Percentiles rank a stretch among this genome's conserved stretches.
phyloP scores from a whole-genome alignment of 2,329 filamentous ascomycete species.

The Arthrobotrys sphaeroides region DNA sequence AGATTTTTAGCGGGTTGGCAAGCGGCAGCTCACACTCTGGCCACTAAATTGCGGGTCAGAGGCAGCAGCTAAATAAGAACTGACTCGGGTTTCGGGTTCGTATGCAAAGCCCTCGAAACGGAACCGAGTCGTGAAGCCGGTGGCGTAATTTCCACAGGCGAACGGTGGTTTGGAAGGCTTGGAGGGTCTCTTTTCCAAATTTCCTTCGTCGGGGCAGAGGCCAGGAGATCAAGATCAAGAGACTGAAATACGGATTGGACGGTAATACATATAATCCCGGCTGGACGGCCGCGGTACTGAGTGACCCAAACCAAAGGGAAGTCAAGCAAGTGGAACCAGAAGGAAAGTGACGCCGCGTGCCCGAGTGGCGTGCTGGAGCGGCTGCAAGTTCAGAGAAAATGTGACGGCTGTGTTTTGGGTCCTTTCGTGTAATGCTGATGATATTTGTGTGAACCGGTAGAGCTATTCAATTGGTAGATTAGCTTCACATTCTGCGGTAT shows the following conservation, averaged over 20 bases:
- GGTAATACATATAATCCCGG: conserved; percentile 40
- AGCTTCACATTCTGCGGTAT: conserved; percentile 49
- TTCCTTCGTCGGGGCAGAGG: conserved; percentile 31
- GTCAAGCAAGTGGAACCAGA: conserved; percentile 40
- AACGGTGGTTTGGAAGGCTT: conserved; percentile 49
- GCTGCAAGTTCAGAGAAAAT: conserved; percentile 47
- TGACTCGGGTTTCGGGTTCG: conserved; percentile 44
- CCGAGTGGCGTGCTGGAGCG: conserved; percentile 49
- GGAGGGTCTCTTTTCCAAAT: conserved; percentile 28
- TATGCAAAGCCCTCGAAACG: conserved; percentile 51
- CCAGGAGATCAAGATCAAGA: conserved; percentile 31
- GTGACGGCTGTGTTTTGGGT: conserved; percentile 46
- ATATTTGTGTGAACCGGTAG: conserved; percentile 27
- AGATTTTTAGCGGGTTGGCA: conserved; percentile 33
- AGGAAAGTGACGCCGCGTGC: conserved; percentile 46
- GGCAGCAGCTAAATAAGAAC: conserved; percentile 49
- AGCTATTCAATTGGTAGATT: conserved; percentile 51
- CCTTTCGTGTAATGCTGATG: conserved; percentile 51
- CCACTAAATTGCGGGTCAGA: conserved; percentile 49
- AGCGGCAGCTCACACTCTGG: conserved; percentile 52
- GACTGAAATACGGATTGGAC: conserved; percentile 18
- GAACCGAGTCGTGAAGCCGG: conserved; percentile 44
- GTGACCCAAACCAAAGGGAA: conserved; percentile 37
- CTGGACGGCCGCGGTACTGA: conserved; percentile 28
- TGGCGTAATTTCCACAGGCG: conserved; percentile 54